A percentile compares a stretch with the other conserved stretches of the same genome.
phyloP scores from a whole-genome alignment of 2,329 filamentous ascomycete species.

The Alternaria arbusti region DNA sequence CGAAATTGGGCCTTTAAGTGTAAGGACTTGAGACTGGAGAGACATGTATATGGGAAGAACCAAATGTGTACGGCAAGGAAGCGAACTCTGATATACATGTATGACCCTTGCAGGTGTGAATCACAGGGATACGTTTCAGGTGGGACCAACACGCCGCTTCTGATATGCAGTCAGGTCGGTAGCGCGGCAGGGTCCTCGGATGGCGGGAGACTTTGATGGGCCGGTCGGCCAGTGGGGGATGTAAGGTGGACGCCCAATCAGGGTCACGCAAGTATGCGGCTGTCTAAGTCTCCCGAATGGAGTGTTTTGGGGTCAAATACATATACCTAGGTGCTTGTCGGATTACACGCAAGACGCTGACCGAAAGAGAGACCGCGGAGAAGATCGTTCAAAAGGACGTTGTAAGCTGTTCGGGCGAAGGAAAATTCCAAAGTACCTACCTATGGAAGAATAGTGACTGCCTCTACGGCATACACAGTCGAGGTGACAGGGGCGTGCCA shows the following conservation, averaged over 20 bases:
- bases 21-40: not conserved
- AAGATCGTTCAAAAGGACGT: not conserved
- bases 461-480: not conserved
- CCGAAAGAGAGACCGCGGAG: not conserved
- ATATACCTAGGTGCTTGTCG: not conserved
- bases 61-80: not conserved
- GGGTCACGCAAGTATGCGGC: not conserved
- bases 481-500: slow-evolving; percentile 8
- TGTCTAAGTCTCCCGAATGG: not conserved
- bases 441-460: not conserved
- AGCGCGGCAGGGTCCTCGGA: slow-evolving; percentile 22
- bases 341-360: not conserved
- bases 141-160: slow-evolving; percentile 25
- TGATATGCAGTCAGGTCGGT: slow-evolving; percentile 27
- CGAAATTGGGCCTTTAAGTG: not conserved
- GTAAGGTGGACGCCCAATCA: slow-evolving; percentile 19
- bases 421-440: not conserved
- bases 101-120: slow-evolving; percentile 15
- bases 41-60: not conserved
- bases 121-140: slow-evolving; percentile 13
- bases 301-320: not conserved
- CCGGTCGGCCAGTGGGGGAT: slow-evolving; percentile 10
- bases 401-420: not conserved
- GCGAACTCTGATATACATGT: slow-evolving; percentile 24
- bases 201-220: slow-evolving; percentile 13